Evolutionary conservation across 2,329 filamentous ascomycete genomes (phyloP).

Genomic region (Xylaria sp.): DNA sequence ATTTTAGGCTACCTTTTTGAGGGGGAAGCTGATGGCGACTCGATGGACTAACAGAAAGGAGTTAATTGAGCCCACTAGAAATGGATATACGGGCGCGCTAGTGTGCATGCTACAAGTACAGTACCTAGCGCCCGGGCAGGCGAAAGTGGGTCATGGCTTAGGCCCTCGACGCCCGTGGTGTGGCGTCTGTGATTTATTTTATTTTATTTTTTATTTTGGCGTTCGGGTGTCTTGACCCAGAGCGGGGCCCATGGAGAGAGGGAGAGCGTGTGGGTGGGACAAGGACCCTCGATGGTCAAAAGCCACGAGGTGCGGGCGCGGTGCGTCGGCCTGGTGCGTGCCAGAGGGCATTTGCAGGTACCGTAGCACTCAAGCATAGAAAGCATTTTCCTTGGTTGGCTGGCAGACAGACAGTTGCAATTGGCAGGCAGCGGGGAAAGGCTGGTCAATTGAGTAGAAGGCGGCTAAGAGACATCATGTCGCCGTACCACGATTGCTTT

Average conservation of each 20-base stretch:
- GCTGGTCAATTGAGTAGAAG: slow-evolving; percentile 29
- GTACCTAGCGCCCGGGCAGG: slow-evolving; percentile 7
- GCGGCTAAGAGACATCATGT: too few relatives aligned
- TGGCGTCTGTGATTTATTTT: slow-evolving; percentile 14
- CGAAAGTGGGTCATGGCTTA: slow-evolving; percentile 10
- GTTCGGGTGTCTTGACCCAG: slow-evolving; percentile 6
- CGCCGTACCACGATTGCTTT: neutral
- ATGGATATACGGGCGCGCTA: slow-evolving; percentile 5
- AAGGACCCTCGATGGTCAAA: slow-evolving; percentile 9
- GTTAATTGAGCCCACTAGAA: neutral
- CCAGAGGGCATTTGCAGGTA: slow-evolving; percentile 17
- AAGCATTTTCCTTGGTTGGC: slow-evolving; percentile 4
- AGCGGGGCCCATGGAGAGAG: slow-evolving; percentile 17
- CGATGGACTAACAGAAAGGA: slow-evolving; percentile 6
- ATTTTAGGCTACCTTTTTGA: slow-evolving; percentile 6
- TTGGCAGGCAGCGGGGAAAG: slow-evolving; percentile 16
- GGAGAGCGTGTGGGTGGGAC: slow-evolving; percentile 24
- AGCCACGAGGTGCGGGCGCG: slow-evolving; percentile 34
- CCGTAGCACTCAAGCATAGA: neutral
- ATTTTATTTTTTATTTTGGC: slow-evolving; percentile 3
- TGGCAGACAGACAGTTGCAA: slow-evolving; percentile 7
- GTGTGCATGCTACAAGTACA: neutral
- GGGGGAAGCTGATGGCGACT: neutral
- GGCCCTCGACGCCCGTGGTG: slow-evolving; percentile 22
- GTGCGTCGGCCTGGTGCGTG: slow-evolving; percentile 21